These are phyloP conservation scores for Cordyceps pruinosa DNA, from an alignment of 2,329 filamentous ascomycete genomes.

Conservation along the genomic window DNA sequence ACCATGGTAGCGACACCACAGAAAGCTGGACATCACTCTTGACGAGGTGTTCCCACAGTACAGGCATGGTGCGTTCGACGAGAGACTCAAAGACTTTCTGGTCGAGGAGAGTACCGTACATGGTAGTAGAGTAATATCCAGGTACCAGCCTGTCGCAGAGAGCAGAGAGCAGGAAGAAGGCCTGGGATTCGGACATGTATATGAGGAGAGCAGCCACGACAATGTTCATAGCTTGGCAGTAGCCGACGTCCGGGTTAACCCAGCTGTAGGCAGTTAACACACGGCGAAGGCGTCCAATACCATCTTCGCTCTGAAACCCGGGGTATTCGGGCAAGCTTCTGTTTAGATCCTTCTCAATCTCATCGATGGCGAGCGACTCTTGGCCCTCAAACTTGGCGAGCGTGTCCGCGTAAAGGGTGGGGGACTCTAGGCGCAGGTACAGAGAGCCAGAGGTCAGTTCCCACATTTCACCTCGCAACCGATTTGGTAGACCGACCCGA, in stretches of 20 bases:
- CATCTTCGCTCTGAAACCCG: slow-evolving; percentile 92
- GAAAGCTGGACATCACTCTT: slow-evolving; percentile 96
- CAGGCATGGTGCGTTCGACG: slow-evolving; percentile 98
- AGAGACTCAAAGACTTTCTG: slow-evolving; percentile 96
- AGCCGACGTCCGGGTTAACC: slow-evolving; percentile 91
- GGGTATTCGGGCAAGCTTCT: slow-evolving; percentile 94
- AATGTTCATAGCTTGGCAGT: slow-evolving; percentile 99
- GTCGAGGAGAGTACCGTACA: slow-evolving; percentile 96
- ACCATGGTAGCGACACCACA: slow-evolving; percentile 96
- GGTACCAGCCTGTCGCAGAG: slow-evolving; percentile 89
- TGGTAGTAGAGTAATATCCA: slow-evolving; percentile 96
- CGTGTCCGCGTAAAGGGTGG: slow-evolving; percentile 76
- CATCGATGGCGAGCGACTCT: slow-evolving; percentile 91
- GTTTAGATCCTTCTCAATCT: slow-evolving; percentile 98
- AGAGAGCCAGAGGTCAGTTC: slow-evolving; percentile 89
- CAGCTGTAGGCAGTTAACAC: slow-evolving; percentile 97
- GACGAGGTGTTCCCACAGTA: slow-evolving; percentile 96
- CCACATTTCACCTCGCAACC: slow-evolving; percentile 90
- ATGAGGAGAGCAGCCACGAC: slow-evolving; percentile 96
- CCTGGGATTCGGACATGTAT: slow-evolving; percentile 95
- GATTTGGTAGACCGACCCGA: slow-evolving; percentile 87
- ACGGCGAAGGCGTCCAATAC: slow-evolving; percentile 79
- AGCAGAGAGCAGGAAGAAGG: slow-evolving; percentile 87
- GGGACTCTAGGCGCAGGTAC: slow-evolving; percentile 79
- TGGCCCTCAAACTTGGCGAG: slow-evolving; percentile 74